Conservation (phyloP, 345 rosid genomes). For the Arabis alpina region DNA sequence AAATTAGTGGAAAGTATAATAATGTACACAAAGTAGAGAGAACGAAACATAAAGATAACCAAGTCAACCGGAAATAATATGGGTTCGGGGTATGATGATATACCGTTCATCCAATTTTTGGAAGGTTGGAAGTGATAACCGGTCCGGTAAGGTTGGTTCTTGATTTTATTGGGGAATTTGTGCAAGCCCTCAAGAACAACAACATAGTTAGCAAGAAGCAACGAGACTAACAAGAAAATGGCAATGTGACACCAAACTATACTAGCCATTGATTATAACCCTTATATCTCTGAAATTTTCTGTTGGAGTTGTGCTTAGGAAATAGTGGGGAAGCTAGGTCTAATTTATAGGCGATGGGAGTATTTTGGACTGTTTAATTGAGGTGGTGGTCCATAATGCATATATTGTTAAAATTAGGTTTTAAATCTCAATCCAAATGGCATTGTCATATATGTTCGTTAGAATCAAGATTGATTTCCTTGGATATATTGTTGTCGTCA, state of each 20-base stretch:
- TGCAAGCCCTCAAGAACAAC: conserved; percentile 28
- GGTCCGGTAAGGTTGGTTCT: conserved; percentile 67
- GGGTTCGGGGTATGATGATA: background rate
- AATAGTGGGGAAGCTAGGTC: background rate
- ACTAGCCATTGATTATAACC: conserved; percentile 21
- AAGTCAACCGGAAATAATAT: background rate
- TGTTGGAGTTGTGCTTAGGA: conserved; percentile 4
- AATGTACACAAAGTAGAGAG: background rate
- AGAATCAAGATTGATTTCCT: background rate
- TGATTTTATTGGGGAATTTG: background rate
- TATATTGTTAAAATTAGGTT: conserved; percentile 14
- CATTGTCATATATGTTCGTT: background rate
- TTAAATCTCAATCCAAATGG: conserved; percentile 25
- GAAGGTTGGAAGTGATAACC: conserved; percentile 75
- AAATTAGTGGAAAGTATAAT: background rate
- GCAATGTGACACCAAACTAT: conserved; percentile 27
- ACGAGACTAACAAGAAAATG: conserved; percentile 23
- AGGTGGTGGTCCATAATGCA: conserved; percentile 32
- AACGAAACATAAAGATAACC: background rate
- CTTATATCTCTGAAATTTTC: background rate
- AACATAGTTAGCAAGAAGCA: conserved; percentile 28
- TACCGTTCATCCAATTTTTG: conserved; percentile 82
- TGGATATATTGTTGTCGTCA: background rate
- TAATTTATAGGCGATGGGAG: conserved; percentile 28
- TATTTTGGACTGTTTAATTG: conserved; percentile 7